Evolutionary conservation across 1,284 basidiomycete genomes (phyloP).

Genomic region (Hymenochaete sp.): DNA sequence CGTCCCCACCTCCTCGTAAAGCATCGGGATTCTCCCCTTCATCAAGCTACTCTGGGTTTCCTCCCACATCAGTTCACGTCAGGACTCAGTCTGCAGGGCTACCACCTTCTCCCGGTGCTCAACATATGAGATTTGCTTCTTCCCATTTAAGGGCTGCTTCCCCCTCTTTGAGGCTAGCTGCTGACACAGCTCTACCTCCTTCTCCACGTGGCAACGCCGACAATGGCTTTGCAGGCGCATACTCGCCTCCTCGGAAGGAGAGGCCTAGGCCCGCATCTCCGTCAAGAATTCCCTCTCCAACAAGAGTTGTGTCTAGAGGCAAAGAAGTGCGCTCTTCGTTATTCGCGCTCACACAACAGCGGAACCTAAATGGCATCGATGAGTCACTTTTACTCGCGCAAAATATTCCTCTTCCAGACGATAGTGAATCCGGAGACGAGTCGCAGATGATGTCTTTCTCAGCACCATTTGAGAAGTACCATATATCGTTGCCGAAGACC

Average conservation of each 20-base stretch:
- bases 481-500: slow-evolving; percentile 14
- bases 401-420: slow-evolving; percentile 61
- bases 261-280: slow-evolving; percentile 12
- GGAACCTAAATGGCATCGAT: slow-evolving; percentile 33
- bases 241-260: slow-evolving; percentile 32
- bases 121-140: slow-evolving; percentile 12
- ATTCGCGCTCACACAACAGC: slow-evolving; percentile 22
- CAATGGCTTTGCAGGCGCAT: slow-evolving; percentile 38
- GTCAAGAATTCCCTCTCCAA: slow-evolving; percentile 16
- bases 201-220: slow-evolving; percentile 33
- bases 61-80: slow-evolving; percentile 7
- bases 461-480: slow-evolving; percentile 48
- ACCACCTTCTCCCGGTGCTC: slow-evolving; percentile 7
- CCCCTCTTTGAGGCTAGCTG: neutral
- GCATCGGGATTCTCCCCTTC: slow-evolving; percentile 19
- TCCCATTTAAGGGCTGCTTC: slow-evolving; percentile 5
- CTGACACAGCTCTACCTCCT: slow-evolving; percentile 28
- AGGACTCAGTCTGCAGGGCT: slow-evolving; percentile 8
- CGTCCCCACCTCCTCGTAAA: slow-evolving; percentile 25
- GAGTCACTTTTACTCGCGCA: slow-evolving; percentile 65
- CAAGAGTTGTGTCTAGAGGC: slow-evolving; percentile 7
- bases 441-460: slow-evolving; percentile 63
- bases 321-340: slow-evolving; percentile 8
- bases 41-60: slow-evolving; percentile 8
- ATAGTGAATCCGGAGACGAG: slow-evolving; percentile 57